These are phyloP conservation scores for Intubia oerlemansii DNA, from an alignment of 2,329 filamentous ascomycete species.

Conservation along the genomic window DNA sequence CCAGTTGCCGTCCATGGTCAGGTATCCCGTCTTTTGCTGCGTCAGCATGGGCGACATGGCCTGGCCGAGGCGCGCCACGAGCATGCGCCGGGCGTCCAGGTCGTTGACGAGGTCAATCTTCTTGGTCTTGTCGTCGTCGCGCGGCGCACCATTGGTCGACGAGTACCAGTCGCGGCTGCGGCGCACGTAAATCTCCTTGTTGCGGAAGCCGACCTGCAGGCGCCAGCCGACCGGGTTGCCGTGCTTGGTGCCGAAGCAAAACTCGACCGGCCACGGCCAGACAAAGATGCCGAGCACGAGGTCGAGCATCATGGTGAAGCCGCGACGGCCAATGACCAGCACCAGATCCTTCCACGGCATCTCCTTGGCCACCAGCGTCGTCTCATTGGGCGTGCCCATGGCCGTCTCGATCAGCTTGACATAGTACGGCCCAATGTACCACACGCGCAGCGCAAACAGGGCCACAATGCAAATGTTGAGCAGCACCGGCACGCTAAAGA, in stretches of 20 bases:
- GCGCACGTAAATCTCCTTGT: constrained; percentile 62
- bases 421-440: constrained; percentile 52
- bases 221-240: constrained; percentile 54
- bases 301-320: constrained; percentile 49
- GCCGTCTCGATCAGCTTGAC: constrained; percentile 39
- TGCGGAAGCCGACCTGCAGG: constrained; percentile 51
- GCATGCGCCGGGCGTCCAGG: constrained; percentile 28
- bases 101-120: constrained; percentile 30
- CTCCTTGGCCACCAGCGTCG: constrained; percentile 37
- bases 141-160: constrained; percentile 1
- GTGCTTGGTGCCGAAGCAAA: constrained; percentile 37
- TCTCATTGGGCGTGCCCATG: constrained; percentile 43
- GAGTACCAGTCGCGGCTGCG: constrained; percentile 53
- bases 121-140: not conserved
- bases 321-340: constrained; percentile 35
- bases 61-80: constrained; percentile 39
- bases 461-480: constrained; percentile 50
- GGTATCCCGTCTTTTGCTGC: constrained; percentile 63
- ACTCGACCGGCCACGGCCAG: constrained; percentile 53
- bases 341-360: constrained; percentile 34
- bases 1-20: constrained; percentile 71
- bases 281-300: constrained; percentile 46
- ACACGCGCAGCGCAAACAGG: constrained; percentile 47
- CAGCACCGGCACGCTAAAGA: constrained; percentile 58
- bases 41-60: constrained; percentile 49